Conservation (phyloP, 139 green algal genomes). For the Chlorella vulgaris region DNA sequence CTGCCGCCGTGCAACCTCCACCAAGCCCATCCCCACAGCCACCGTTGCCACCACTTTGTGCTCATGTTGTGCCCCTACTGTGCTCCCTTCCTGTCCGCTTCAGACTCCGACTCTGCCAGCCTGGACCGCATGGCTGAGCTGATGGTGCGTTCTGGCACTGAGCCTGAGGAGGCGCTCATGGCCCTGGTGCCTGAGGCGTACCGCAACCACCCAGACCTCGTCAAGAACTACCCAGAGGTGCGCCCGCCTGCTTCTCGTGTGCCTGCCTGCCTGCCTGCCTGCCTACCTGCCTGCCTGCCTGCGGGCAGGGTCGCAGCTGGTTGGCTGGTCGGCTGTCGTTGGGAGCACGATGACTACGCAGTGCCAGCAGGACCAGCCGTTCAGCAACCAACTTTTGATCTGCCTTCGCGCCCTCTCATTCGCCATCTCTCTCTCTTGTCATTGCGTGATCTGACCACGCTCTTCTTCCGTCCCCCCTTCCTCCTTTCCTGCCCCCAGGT, state of each 20-base stretch:
- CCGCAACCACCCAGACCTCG: constrained; percentile 86
- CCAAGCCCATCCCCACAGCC: no score
- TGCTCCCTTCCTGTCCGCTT: no score
- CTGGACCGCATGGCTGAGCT: constrained; percentile 96
- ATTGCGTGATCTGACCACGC: no score
- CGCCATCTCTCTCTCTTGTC: background rate
- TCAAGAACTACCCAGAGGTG: constrained; percentile 91
- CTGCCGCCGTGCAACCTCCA: no score
- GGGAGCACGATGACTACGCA: no score
- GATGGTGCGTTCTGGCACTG: constrained; percentile 80
- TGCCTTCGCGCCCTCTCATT: background rate
- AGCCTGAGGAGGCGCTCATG: constrained; percentile 91
- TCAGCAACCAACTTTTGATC: no score
- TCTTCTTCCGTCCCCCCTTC: background rate
- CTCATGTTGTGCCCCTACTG: no score
- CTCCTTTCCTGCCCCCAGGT: constrained; percentile 32
- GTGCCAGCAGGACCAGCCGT: no score
- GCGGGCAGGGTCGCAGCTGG: background rate
- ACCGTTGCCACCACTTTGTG: no score
- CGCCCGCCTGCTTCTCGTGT: no score
- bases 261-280: background rate
- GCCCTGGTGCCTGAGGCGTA: constrained; percentile 96
- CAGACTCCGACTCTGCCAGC: constrained; percentile 94
- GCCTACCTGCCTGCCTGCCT: background rate
- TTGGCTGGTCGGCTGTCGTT: background rate